Percentiles rank a stretch among this genome's conserved stretches.
Conservation (phyloP, 1,284 basidiomycete genomes). For the Schizopora paradoxa region DNA sequence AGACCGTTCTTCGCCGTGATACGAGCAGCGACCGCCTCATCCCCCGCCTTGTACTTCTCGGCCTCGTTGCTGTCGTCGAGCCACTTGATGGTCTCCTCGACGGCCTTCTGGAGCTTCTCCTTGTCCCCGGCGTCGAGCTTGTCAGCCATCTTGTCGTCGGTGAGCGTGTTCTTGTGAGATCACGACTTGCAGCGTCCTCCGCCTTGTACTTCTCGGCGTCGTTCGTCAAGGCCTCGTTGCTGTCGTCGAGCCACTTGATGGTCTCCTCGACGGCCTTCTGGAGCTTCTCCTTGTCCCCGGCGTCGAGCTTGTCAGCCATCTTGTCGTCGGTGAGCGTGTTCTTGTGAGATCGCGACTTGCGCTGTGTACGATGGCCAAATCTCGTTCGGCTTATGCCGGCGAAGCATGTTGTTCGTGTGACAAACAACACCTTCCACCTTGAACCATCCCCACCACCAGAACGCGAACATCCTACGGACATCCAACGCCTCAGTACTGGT, state of each 20-base stretch:
- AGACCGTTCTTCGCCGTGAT: slow-evolving; percentile 85
- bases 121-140: slow-evolving; percentile 92
- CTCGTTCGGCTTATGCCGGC: no score
- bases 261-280: slow-evolving; percentile 81
- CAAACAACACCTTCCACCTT: no score
- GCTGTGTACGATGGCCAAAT: no score
- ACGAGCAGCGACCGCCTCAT: slow-evolving; percentile 76
- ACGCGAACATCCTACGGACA: no score
- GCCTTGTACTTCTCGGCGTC: slow-evolving; percentile 96
- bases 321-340: slow-evolving; percentile 86
- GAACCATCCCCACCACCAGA: no score
- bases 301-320: slow-evolving; percentile 82
- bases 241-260: slow-evolving; percentile 85
- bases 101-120: slow-evolving; percentile 75
- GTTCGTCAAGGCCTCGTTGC: slow-evolving; percentile 90
- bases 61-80: slow-evolving; percentile 83
- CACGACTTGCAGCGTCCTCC: slow-evolving; percentile 92
- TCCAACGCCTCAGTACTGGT: no score
- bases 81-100: slow-evolving; percentile 86
- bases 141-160: slow-evolving; percentile 78
- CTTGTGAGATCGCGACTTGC: no score
- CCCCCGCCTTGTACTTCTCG: slow-evolving; percentile 90
- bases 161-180: slow-evolving; percentile 90
- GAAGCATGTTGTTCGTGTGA: no score
- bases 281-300: slow-evolving; percentile 85